Base-by-base conservation (phyloP, 2,329 filamentous ascomycete genomes). In the Sporothrix dimorphospora region DNA sequence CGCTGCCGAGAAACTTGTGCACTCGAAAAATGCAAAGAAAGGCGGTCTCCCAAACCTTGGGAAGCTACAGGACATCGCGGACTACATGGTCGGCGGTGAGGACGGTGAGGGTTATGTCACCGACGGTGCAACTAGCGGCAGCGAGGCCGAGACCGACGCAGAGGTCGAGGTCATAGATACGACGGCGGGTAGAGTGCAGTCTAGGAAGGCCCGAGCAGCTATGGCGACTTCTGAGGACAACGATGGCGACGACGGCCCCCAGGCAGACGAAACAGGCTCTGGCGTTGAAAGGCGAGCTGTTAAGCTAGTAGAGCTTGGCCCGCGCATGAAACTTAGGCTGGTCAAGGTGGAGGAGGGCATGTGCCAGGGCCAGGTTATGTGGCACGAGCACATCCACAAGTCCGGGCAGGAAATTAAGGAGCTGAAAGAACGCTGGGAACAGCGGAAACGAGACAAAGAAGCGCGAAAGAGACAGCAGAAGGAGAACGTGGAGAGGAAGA, bases 311-410 rank as follows among this genome's bases (percentile, higher is more conserved):
- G 96, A 99, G 82, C 84, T 99, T 0, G 96, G 96, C 0, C 96
- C 96, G 1, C 89, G 96, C 70, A 91, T 99, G 92, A 91, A 89
- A 73, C 83, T 99, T 53, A 90, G 95, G 42, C 85, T 99, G 82
- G 94, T 94, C 71, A 99, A 99, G 83, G 94, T 99, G 4, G 96
- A 99, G 79, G 96, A 99, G 77, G 96, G 95, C 1, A 82, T 98
- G 7, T 98, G 94, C 78, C 87, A 88, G 34, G 96, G 96, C 67
- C 96, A 94, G 80, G 88, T 97, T 72, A 93, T 99, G 92, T 99
- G 96, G 96, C 96, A 99, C 81, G 94, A 98, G 79, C 97, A 94
- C 79, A 90, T 98, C 70, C 89, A 91, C 79, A 99, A 99, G 86
- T 90, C 89, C 7, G 89, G 89, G 76, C 87, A 89, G 21, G 94